Base-by-base conservation (phyloP, 2,329 filamentous ascomycete species). In the Coniochaeta sp. region DNA sequence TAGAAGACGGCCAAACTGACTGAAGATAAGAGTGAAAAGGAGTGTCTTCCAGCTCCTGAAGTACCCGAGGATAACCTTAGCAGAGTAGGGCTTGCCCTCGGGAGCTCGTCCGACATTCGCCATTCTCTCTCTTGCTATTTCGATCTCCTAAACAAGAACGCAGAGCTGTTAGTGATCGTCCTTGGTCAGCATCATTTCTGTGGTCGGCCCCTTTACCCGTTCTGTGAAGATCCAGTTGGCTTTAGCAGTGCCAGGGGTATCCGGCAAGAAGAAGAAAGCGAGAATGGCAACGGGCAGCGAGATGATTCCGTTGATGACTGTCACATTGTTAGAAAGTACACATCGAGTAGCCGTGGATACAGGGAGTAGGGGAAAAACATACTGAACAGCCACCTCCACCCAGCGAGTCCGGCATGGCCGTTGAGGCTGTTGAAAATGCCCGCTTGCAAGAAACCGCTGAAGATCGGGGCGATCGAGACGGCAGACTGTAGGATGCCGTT, bases 341-440 rank as follows among this genome's bases (percentile, higher is more conserved):
- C 16, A 20, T 9, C 20, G 18, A 3, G 22, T 20, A 22, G 33
- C 13, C 32, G 22, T 38, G 8, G 6, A 12, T 38, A n/a, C n/a
- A 38, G 33, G 6, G 33, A 10, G 16, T 9, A 2, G 18, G n/a
- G n/a, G 16, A 2, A 5, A 22, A 22, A 22, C 33, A 20, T 38
- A 38, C 33, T 46, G 42, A 46, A 46, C 24, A 46, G 42, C 42
- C 42, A 46, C 13, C 26, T 26, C 42, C 42, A 46, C 16, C 42
- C 42, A 26, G 22, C 26, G 42, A 46, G 26, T 6, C 42, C 42
- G 14, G 22, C 22, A 30, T n/a, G 22, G n/a, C 42, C 42, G 24
- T 46, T 18, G 22, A 46, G 42, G 24, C 42, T 26, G 16, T 16
- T 46, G 42, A 9, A 46, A 10, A 26, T 46, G 24, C 42, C 26